These are phyloP conservation scores for Lactuca sativa DNA, from an alignment of 129 eudicot genomes.

Conservation along the genomic window DNA sequence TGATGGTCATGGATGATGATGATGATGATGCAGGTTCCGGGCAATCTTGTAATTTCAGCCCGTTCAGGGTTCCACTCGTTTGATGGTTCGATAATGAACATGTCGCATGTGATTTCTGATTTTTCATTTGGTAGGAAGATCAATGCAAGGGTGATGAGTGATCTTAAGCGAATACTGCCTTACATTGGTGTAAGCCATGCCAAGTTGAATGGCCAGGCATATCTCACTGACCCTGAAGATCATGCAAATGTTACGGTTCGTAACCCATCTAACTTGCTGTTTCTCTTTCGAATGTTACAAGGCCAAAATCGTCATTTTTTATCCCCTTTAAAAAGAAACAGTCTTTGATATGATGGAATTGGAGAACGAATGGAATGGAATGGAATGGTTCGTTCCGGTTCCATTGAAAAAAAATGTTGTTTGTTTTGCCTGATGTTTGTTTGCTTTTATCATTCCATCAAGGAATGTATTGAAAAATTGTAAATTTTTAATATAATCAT, in stretches of 20 bases:
- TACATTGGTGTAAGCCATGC: conserved; percentile 76
- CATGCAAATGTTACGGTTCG: conserved; percentile 84
- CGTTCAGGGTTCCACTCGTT: conserved; percentile 88
- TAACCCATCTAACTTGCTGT: background rate
- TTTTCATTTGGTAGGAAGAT: conserved; percentile 80
- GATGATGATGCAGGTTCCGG: conserved; percentile 72
- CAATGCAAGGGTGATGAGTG: conserved; percentile 61
- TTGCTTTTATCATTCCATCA: too few species aligned
- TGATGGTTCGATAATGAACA: conserved; percentile 88
- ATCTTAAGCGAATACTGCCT: conserved; percentile 68
- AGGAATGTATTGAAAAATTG: too few species aligned
- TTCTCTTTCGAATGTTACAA: too few species aligned
- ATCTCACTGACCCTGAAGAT: conserved; percentile 61
- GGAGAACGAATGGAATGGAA: too few species aligned
- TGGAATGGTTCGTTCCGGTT: background rate
- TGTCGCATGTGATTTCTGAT: conserved; percentile 74
- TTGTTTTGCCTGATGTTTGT: too few species aligned
- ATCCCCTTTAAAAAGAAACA: too few species aligned
- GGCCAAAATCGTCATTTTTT: background rate
- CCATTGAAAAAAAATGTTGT: background rate
- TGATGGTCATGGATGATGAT: too few species aligned
- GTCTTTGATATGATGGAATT: too few species aligned
- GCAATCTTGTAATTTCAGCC: conserved; percentile 88
- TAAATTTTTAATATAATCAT: too few species aligned
- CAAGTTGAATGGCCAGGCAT: conserved; percentile 56